These are phyloP conservation scores for Hemisphaericaspora xylofermentans DNA, from an alignment of 1,139 yeast species.

Conservation along the genomic window DNA sequence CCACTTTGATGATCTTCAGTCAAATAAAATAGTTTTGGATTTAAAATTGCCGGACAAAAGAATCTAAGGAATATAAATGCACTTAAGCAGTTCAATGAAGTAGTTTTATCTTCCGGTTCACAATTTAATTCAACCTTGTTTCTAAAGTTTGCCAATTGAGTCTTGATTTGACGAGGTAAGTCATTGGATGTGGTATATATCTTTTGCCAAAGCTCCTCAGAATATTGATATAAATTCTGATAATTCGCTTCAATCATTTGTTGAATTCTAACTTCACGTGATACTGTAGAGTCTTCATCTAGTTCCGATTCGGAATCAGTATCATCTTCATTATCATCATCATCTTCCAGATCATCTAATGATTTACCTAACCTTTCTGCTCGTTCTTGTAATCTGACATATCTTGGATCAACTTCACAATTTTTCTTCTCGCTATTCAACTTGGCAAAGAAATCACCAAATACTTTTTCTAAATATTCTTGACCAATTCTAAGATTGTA, in stretches of 20 bases:
- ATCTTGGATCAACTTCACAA: constrained; percentile 76
- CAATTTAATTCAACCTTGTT: constrained; percentile 60
- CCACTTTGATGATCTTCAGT: constrained; percentile 72
- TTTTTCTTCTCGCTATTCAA: constrained; percentile 51
- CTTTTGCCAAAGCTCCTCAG: constrained; percentile 68
- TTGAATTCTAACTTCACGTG: constrained; percentile 26
- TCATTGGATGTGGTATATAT: constrained; percentile 72
- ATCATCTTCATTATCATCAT: constrained; percentile 24
- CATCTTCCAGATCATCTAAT: constrained; percentile 20
- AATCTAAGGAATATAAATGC: constrained; percentile 84
- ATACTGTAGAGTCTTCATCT: constrained; percentile 35
- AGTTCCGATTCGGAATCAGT: constrained; percentile 26
- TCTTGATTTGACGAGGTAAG: constrained; percentile 68
- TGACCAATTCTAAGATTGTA: constrained; percentile 77
- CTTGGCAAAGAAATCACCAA: constrained; percentile 65
- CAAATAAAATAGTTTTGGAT: constrained; percentile 80
- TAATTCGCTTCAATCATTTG: constrained; percentile 50
- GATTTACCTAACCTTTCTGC: constrained; percentile 31
- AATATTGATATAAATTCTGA: constrained; percentile 51
- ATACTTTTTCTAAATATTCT: constrained; percentile 70
- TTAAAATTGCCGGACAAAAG: constrained; percentile 87
- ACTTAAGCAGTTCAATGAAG: constrained; percentile 69
- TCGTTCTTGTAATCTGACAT: constrained; percentile 44
- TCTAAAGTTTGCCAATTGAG: constrained; percentile 57
- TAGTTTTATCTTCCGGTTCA: constrained; percentile 54